Percentiles rank a stretch among this genome's conserved stretches.
Conservation (phyloP, 805 yeast genomes). For the Candida verbasci region DNA sequence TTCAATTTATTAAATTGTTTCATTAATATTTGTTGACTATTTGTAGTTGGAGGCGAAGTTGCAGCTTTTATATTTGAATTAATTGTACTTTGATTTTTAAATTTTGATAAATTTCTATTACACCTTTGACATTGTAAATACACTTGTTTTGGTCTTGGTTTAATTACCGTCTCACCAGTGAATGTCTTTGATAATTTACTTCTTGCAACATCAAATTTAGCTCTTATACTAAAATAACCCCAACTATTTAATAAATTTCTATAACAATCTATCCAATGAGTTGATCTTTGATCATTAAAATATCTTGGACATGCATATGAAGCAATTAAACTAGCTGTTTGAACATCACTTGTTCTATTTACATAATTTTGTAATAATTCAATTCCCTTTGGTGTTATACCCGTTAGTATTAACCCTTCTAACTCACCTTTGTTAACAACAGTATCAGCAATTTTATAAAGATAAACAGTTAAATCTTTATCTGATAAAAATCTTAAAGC, state of each 20-base stretch:
- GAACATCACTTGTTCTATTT: slow-evolving; percentile 85
- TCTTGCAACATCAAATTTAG: slow-evolving; percentile 79
- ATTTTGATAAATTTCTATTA: slow-evolving; percentile 60
- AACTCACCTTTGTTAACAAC: slow-evolving; percentile 79
- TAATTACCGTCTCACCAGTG: slow-evolving; percentile 43
- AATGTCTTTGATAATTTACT: slow-evolving; percentile 55
- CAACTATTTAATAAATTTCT: slow-evolving; percentile 70
- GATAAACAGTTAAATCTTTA: slow-evolving; percentile 66
- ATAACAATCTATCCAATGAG: slow-evolving; percentile 74
- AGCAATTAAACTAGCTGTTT: slow-evolving; percentile 80
- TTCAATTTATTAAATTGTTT: slow-evolving; percentile 33
- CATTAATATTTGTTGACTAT: slow-evolving; percentile 18
- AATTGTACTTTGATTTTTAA: slow-evolving; percentile 10
- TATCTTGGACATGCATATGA: slow-evolving; percentile 82
- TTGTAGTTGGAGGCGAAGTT: not conserved
- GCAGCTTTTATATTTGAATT: not conserved
- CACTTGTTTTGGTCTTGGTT: slow-evolving; percentile 66
- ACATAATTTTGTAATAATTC: slow-evolving; percentile 82
- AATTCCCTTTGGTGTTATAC: slow-evolving; percentile 82
- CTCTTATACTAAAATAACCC: slow-evolving; percentile 73
- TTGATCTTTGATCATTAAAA: slow-evolving; percentile 67
- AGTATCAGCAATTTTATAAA: slow-evolving; percentile 63
- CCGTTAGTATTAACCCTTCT: slow-evolving; percentile 87
- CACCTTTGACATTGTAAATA: slow-evolving; percentile 79
- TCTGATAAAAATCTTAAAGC: slow-evolving; percentile 84